A percentile compares a stretch with the other conserved stretches of the same genome.
Evolutionary conservation across 192 early-diverging fungal species (phyloP).

Genomic region (Tieghemiomyces parasiticus): DNA sequence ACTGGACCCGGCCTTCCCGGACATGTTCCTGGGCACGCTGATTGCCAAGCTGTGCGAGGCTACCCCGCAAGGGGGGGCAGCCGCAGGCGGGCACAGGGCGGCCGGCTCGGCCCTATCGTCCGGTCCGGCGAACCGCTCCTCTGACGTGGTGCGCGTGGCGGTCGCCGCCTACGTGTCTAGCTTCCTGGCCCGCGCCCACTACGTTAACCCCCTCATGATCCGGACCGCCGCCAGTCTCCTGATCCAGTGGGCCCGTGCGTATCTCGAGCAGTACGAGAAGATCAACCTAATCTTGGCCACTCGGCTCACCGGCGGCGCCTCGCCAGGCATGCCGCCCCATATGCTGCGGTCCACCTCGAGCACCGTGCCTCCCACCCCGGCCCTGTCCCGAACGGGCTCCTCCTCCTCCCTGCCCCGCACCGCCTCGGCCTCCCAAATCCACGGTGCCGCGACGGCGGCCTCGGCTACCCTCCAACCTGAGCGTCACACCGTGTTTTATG

Average conservation of each 20-base stretch:
- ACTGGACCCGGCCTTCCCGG: conserved; percentile 45
- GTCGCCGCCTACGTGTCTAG: conserved; percentile 74
- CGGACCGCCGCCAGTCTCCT: conserved; percentile 51
- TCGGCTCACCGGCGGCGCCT: conserved; percentile 7
- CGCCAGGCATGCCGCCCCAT: not conserved
- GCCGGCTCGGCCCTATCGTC: not conserved
- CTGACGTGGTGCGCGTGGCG: conserved; percentile 53
- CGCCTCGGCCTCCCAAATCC: too few species aligned
- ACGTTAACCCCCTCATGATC: conserved; percentile 44
- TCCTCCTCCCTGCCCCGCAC: not conserved
- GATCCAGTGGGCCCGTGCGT: conserved; percentile 44
- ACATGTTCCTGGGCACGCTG: conserved; percentile 66
- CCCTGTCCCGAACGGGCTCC: not conserved
- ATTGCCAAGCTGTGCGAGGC: conserved; percentile 36
- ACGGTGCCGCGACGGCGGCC: too few species aligned
- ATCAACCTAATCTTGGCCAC: conserved; percentile 6
- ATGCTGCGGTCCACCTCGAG: not conserved
- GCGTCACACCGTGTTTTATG: conserved; percentile 69
- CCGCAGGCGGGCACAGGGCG: not conserved
- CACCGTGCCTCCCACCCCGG: not conserved
- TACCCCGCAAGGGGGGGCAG: not conserved
- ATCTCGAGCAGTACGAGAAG: conserved; percentile 52
- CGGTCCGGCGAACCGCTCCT: conserved; percentile 17
- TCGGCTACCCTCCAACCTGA: conserved; percentile 30
- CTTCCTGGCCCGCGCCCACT: conserved; percentile 77